A percentile compares a stretch with the other conserved stretches of the same genome.
Evolutionary conservation across 2,329 filamentous ascomycete genomes (phyloP).

Genomic region (Ophiostoma triangulosporum): DNA sequence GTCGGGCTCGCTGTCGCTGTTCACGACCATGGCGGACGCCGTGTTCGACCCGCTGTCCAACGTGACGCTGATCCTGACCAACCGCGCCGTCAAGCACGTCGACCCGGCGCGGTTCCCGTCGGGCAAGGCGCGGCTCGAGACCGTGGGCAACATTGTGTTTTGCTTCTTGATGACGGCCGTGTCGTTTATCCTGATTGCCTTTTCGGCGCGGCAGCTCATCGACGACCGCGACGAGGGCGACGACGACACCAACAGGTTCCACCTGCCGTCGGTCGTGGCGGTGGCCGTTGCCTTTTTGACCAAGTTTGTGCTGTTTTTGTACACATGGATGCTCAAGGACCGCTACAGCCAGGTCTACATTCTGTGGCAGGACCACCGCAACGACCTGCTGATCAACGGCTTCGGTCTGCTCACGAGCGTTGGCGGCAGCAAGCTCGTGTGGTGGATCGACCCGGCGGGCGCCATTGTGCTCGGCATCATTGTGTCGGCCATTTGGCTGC

Average conservation of each 20-base stretch:
- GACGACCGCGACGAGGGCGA: slow-evolving; percentile 26
- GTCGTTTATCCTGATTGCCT: slow-evolving; percentile 82
- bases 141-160: slow-evolving; percentile 89
- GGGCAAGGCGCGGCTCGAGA: slow-evolving; percentile 88
- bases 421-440: slow-evolving; percentile 74
- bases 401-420: slow-evolving; percentile 84
- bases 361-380: slow-evolving; percentile 92
- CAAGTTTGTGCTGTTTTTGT: slow-evolving; percentile 73
- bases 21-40: slow-evolving; percentile 94
- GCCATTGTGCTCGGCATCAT: slow-evolving; percentile 71
- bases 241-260: slow-evolving; percentile 49
- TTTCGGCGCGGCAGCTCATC: slow-evolving; percentile 61
- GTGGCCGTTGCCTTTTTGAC: slow-evolving; percentile 74
- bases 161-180: slow-evolving; percentile 93
- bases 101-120: slow-evolving; percentile 79
- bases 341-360: slow-evolving; percentile 87
- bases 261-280: slow-evolving; percentile 72
- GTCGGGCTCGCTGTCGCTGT: slow-evolving; percentile 84
- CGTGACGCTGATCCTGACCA: slow-evolving; percentile 70
- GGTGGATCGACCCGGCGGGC: slow-evolving; percentile 93
- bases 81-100: slow-evolving; percentile 77
- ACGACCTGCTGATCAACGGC: slow-evolving; percentile 93
- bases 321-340: slow-evolving; percentile 84
- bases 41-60: slow-evolving; percentile 90
- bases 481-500: slow-evolving; percentile 69